Conservation (phyloP, 306 rosid species). For the Glycyrrhiza uralensis region DNA sequence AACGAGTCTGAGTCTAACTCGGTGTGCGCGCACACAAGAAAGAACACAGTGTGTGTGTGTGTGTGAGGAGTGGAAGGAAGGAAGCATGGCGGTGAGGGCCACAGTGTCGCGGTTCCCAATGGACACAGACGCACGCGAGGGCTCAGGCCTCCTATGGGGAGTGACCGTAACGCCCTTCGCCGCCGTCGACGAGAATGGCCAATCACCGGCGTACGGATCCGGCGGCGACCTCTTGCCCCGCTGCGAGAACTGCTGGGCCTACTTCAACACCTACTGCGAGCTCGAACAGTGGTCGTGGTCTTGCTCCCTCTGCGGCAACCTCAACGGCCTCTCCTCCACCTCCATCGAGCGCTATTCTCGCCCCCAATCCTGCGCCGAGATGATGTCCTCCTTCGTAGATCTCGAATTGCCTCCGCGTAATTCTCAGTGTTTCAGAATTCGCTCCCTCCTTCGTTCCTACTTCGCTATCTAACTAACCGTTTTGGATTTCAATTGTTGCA, state of each 20-base stretch:
- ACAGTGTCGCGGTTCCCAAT: slow-evolving; percentile 81
- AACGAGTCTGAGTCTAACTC: slow-evolving; percentile 28
- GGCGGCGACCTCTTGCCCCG: slow-evolving; percentile 66
- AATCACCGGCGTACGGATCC: slow-evolving; percentile 69
- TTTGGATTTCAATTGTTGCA: slow-evolving; percentile 23
- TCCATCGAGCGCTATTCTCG: slow-evolving; percentile 76
- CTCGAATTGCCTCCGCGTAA: slow-evolving; percentile 63
- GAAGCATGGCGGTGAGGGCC: slow-evolving; percentile 80
- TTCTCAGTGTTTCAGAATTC: background rate
- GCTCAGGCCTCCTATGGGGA: slow-evolving; percentile 90
- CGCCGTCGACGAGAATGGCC: slow-evolving; percentile 59
- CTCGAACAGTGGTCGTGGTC: slow-evolving; percentile 94
- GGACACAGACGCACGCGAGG: slow-evolving; percentile 80
- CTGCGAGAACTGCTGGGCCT: slow-evolving; percentile 91
- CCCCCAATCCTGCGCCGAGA: slow-evolving; percentile 76
- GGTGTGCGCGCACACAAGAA: background rate
- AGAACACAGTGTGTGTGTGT: background rate
- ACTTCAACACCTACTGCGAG: slow-evolving; percentile 82
- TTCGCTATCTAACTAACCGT: no score
- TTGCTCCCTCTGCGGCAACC: slow-evolving; percentile 83
- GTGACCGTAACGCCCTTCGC: slow-evolving; percentile 81
- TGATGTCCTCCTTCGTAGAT: slow-evolving; percentile 92
- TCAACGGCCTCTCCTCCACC: slow-evolving; percentile 74
- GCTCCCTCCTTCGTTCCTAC: background rate
- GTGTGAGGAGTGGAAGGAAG: background rate